Conservation (phyloP, 2,329 filamentous ascomycete species). For the Ceratocystis ficicola region DNA sequence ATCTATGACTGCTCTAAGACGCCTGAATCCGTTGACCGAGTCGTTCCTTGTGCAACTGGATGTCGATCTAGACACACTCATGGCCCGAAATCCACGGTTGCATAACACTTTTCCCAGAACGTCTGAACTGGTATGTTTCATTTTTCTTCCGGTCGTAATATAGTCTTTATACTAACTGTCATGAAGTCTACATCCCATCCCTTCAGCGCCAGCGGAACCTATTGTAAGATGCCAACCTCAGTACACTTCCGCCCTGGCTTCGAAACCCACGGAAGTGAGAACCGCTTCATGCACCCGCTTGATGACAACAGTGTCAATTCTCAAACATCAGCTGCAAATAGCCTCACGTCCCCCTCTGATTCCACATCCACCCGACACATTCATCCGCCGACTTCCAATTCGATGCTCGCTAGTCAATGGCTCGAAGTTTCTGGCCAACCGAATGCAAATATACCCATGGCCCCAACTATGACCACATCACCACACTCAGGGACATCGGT, state of each 20-base stretch:
- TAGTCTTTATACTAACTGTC: not conserved
- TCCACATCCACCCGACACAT: not conserved
- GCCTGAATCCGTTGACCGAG: slow-evolving; percentile 79
- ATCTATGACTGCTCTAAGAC: slow-evolving; percentile 81
- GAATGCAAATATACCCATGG: not conserved
- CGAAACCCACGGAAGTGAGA: slow-evolving; percentile 36
- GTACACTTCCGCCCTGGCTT: slow-evolving; percentile 29
- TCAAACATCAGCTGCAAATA: slow-evolving; percentile 32
- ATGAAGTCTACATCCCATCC: not conserved
- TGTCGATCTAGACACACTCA: slow-evolving; percentile 70
- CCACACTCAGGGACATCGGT: not conserved
- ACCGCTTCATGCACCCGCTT: slow-evolving; percentile 33
- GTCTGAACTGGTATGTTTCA: slow-evolving; percentile 39
- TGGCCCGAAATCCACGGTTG: slow-evolving; percentile 47
- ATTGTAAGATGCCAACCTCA: not conserved
- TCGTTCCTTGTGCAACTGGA: slow-evolving; percentile 91
- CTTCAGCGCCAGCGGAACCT: not conserved
- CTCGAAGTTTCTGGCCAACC: not conserved
- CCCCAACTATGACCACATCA: not conserved
- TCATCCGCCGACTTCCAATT: not conserved
- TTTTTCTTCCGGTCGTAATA: not conserved
- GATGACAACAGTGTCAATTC: slow-evolving; percentile 34
- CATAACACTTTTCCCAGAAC: slow-evolving; percentile 43
- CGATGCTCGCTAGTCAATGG: slow-evolving; percentile 11
- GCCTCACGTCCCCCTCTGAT: slow-evolving; percentile 23